A percentile compares a stretch with the other conserved stretches of the same genome.
These are phyloP conservation scores for Nemania sp. DNA, from an alignment of 2,329 filamentous ascomycete species.

Conservation along the genomic window DNA sequence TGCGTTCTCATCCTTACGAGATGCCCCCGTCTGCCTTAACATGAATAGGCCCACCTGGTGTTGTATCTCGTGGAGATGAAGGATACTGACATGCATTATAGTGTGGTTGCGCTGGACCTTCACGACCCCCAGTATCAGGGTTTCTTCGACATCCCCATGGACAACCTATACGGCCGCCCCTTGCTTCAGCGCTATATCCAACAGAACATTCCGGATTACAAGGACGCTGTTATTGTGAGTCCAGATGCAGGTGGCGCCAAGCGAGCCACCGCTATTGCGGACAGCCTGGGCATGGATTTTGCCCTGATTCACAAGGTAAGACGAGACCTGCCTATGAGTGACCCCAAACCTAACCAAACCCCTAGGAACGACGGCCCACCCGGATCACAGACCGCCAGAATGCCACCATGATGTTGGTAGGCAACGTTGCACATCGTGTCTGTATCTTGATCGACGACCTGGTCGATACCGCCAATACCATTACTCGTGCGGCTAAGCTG, in stretches of 20 bases:
- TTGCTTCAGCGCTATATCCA: conserved; percentile 74
- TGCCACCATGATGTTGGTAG: conserved; percentile 93
- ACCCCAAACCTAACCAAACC: conserved; percentile 42
- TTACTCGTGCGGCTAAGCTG: conserved; percentile 94
- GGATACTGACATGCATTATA: conserved; percentile 36
- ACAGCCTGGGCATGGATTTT: conserved; percentile 91
- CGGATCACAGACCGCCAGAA: conserved; percentile 88
- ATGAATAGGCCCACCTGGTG: neutral
- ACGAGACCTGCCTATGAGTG: conserved; percentile 35
- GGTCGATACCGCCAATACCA: conserved; percentile 95
- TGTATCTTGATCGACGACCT: conserved; percentile 94
- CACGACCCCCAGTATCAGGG: conserved; percentile 97
- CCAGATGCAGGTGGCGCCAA: conserved; percentile 97
- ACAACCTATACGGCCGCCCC: conserved; percentile 90
- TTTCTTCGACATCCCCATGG: conserved; percentile 98
- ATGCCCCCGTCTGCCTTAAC: neutral
- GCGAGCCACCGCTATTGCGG: conserved; percentile 91
- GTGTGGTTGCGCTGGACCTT: conserved; percentile 93
- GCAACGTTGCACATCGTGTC: conserved; percentile 77
- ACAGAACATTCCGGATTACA: conserved; percentile 81
- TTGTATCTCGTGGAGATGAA: conserved; percentile 18
- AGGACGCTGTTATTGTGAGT: conserved; percentile 88
- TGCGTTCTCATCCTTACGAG: neutral
- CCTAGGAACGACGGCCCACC: conserved; percentile 83
- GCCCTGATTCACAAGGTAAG: conserved; percentile 95